phyloP scores from a whole-genome alignment of 768 basidiomycete species.

The Hirschioporus abietinus region DNA sequence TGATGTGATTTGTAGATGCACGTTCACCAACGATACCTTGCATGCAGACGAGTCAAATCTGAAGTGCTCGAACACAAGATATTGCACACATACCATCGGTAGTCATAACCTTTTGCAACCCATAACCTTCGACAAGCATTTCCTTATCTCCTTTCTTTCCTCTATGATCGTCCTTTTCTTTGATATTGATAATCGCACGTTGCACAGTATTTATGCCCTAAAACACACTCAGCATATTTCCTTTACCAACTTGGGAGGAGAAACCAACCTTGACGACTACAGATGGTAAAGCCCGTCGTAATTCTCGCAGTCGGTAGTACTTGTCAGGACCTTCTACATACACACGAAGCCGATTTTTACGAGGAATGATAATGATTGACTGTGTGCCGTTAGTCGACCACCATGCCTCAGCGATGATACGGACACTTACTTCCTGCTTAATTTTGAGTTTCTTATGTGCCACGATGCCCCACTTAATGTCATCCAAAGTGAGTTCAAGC shows the following conservation, averaged over 20 bases:
- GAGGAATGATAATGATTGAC: slow-evolving; percentile 74
- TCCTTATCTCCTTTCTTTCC: slow-evolving; percentile 89
- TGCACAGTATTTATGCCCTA: slow-evolving; percentile 85
- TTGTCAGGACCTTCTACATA: slow-evolving; percentile 76
- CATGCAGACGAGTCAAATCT: no score
- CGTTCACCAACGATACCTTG: slow-evolving; percentile 71
- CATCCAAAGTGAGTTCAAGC: slow-evolving; percentile 90
- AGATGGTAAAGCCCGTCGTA: slow-evolving; percentile 77
- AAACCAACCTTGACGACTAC: slow-evolving; percentile 81
- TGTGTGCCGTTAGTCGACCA: slow-evolving; percentile 21
- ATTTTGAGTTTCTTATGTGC: slow-evolving; percentile 87
- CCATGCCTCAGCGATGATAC: background rate
- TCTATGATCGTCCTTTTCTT: slow-evolving; percentile 73
- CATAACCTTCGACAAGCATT: slow-evolving; percentile 94
- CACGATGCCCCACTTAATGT: slow-evolving; percentile 90
- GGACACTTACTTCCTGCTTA: slow-evolving; percentile 62
- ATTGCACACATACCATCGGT: slow-evolving; percentile 66
- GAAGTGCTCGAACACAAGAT: background rate
- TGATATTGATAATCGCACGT: slow-evolving; percentile 94
- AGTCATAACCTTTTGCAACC: slow-evolving; percentile 93
- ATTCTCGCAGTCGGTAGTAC: slow-evolving; percentile 76
- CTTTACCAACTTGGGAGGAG: background rate
- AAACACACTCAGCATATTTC: background rate
- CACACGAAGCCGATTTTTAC: slow-evolving; percentile 69
- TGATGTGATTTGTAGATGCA: slow-evolving; percentile 95